Conservation (phyloP, 352 stramenopile species). For the Pythium dissimile region DNA sequence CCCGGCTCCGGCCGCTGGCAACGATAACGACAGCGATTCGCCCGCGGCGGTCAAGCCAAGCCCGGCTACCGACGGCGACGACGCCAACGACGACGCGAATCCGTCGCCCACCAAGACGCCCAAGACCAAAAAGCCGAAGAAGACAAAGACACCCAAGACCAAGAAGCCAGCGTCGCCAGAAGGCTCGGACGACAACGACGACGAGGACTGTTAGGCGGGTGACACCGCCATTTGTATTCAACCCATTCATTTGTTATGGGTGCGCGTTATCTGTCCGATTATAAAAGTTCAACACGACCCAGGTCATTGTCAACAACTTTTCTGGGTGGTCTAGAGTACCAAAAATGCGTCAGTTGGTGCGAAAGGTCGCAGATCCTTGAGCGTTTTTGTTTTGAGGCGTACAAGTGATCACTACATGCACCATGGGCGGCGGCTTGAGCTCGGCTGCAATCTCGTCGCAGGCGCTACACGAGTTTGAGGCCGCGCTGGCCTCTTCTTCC, state of each 20-base stretch:
- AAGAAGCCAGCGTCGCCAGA: constrained; percentile 1
- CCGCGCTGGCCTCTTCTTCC: constrained; percentile 24
- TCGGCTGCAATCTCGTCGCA: constrained; percentile 27
- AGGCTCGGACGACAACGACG: not conserved
- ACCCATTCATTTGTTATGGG: no score
- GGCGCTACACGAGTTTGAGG: constrained; percentile 35
- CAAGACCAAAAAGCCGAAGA: constrained; percentile 7
- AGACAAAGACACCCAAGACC: not conserved
- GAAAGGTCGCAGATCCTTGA: not conserved
- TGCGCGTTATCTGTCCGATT: no score
- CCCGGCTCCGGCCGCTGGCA: not conserved
- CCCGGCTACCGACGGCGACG: not conserved
- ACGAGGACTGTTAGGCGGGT: not conserved
- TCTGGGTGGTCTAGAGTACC: not conserved
- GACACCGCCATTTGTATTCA: not conserved
- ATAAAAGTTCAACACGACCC: not conserved
- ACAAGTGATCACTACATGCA: not conserved
- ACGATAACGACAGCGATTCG: not conserved
- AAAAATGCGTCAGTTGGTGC: not conserved
- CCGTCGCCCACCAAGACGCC: not conserved
- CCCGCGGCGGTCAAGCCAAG: not conserved
- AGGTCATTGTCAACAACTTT: no score
- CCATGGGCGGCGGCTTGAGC: constrained; percentile 15
- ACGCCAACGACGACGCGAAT: not conserved
- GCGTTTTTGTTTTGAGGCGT: not conserved